These are phyloP conservation scores for Dipteronia dyeriana DNA, from an alignment of 345 rosid species.

Conservation along the genomic window DNA sequence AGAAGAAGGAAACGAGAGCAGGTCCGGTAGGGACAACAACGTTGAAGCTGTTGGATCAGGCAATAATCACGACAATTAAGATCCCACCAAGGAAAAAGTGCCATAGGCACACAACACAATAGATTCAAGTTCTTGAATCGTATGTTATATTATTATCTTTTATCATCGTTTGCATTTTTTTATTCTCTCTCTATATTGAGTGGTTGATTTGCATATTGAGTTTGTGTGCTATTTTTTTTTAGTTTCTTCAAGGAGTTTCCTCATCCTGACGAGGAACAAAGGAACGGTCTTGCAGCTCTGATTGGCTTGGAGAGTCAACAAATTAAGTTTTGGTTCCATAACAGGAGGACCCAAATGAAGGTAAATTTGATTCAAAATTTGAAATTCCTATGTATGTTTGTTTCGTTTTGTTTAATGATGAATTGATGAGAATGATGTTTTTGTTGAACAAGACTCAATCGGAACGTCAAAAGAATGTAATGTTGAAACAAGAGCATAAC, in stretches of 20 bases:
- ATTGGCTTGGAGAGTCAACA: constrained; percentile 59
- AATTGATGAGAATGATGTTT: neutral
- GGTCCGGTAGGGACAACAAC: constrained; percentile 53
- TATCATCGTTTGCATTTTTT: neutral
- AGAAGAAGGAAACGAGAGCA: constrained; percentile 60
- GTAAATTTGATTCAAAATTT: constrained; percentile 26
- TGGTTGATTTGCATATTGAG: neutral
- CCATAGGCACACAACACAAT: constrained; percentile 69
- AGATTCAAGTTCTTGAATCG: constrained; percentile 83
- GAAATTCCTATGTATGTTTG: neutral
- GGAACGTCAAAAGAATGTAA: constrained; percentile 67
- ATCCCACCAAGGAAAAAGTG: constrained; percentile 53
- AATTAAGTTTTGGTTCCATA: constrained; percentile 87
- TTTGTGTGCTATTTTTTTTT: neutral
- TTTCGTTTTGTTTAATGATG: neutral
- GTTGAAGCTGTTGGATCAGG: constrained; percentile 56
- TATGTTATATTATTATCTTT: constrained; percentile 23
- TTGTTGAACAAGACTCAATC: constrained; percentile 54
- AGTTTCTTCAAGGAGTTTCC: constrained; percentile 68
- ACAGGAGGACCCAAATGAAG: constrained; percentile 80
- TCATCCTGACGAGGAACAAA: constrained; percentile 75
- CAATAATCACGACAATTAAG: constrained; percentile 46
- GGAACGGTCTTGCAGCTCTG: constrained; percentile 52
- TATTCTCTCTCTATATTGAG: neutral
- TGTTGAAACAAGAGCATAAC: constrained; percentile 66